Evolutionary conservation across 2,329 filamentous ascomycete genomes (phyloP).

Genomic region (Diaporthe capsici): DNA sequence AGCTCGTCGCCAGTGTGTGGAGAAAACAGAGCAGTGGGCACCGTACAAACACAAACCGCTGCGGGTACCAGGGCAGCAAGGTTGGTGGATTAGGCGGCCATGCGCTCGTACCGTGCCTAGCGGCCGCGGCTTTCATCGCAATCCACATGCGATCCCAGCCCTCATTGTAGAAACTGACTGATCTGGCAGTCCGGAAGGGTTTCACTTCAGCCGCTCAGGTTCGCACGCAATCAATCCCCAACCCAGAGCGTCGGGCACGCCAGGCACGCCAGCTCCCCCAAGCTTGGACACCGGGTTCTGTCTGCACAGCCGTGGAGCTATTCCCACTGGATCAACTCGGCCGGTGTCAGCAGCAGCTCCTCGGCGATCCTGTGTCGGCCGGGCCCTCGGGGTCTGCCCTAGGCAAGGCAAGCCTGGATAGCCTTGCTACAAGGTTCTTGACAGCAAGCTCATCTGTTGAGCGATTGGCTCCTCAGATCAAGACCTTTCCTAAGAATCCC

Average conservation of each 20-base stretch:
- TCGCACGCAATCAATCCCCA: conserved; percentile 6
- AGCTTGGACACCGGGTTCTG: conserved; percentile 8
- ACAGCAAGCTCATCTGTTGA: conserved; percentile 31
- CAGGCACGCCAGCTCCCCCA: background rate
- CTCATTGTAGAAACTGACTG: conserved; percentile 27
- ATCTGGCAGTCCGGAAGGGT: conserved; percentile 28
- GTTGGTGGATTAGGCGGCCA: conserved; percentile 21
- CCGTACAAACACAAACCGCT: conserved; percentile 11
- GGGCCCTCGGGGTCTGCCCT: conserved; percentile 26
- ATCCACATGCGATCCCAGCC: conserved; percentile 14
- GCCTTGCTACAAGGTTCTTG: conserved; percentile 30
- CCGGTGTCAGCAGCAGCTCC: conserved; percentile 23
- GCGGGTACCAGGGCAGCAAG: conserved; percentile 5
- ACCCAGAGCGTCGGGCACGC: conserved; percentile 2
- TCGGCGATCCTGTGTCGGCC: conserved; percentile 33
- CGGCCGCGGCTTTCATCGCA: conserved; percentile 29
- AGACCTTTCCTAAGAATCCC: conserved; percentile 12
- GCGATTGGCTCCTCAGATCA: conserved; percentile 39
- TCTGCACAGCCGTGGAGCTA: background rate
- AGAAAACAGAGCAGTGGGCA: conserved; percentile 21
- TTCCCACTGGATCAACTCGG: conserved; percentile 19
- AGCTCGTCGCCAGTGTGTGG: conserved; percentile 18
- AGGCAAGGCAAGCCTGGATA: conserved; percentile 26
- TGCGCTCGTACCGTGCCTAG: conserved; percentile 33
- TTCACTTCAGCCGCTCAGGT: background rate